Percentiles rank a stretch among this genome's conserved stretches.
Evolutionary conservation across 140 eudicot genomes (phyloP).

Genomic region (Cichorium intybus): DNA sequence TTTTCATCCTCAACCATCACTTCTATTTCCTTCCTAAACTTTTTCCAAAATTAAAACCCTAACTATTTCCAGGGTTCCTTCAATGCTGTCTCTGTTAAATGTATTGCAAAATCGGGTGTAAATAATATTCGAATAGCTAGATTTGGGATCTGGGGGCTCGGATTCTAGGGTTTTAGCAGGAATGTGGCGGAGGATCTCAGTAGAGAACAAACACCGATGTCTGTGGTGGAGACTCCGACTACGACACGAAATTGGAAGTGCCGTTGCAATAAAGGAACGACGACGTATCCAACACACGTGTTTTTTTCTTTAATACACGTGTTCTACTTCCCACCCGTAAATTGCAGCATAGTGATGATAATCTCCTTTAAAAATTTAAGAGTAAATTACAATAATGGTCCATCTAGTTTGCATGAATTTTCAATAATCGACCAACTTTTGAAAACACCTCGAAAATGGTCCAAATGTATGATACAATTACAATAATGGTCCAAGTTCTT

Average conservation of each 20-base stretch:
- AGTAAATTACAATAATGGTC: no score
- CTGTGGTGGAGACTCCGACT: conserved; percentile 32
- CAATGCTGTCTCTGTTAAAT: neutral
- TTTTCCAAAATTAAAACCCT: conserved; percentile 16
- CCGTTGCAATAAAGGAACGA: conserved; percentile 11
- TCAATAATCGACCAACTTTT: no score
- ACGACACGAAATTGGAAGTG: conserved; percentile 24
- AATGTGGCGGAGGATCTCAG: conserved; percentile 17
- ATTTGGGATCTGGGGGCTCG: neutral
- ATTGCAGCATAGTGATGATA: neutral
- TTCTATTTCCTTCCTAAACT: conserved; percentile 2
- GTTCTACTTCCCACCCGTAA: conserved; percentile 8
- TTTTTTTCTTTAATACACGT: conserved; percentile 6
- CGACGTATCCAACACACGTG: conserved; percentile 16
- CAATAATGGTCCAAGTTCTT: no score
- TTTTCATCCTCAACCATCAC: conserved; percentile 45
- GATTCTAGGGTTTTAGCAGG: conserved; percentile 12
- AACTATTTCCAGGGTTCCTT: neutral
- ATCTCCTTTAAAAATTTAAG: no score
- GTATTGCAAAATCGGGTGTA: neutral
- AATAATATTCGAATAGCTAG: neutral
- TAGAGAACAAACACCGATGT: conserved; percentile 20
- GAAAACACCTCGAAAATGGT: no score
- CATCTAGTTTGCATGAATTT: no score
- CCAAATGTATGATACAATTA: no score